These are phyloP conservation scores for Lodderomyces beijingensis DNA, from an alignment of 1,139 yeast species.

Conservation along the genomic window DNA sequence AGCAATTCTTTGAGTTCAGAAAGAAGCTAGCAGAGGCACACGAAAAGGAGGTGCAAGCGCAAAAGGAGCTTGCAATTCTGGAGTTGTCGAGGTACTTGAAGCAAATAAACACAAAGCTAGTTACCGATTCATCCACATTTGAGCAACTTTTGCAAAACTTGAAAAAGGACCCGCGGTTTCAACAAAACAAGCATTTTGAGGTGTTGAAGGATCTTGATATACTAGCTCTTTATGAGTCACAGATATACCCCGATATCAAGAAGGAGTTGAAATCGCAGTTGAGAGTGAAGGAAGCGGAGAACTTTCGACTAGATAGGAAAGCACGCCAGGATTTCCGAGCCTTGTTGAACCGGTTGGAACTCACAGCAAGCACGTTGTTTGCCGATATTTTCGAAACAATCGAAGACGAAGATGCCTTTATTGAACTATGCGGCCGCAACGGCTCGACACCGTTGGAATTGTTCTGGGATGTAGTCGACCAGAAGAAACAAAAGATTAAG, in stretches of 20 bases:
- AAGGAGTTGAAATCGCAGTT: conserved; percentile 32
- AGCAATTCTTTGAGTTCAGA: conserved; percentile 50
- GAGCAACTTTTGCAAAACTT: conserved; percentile 36
- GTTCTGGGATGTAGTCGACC: conserved; percentile 73
- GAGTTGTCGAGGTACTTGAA: conserved; percentile 50
- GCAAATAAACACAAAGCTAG: conserved; percentile 29
- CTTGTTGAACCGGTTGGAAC: conserved; percentile 36
- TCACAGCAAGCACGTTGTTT: conserved; percentile 60
- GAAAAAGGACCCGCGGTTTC: conserved; percentile 47
- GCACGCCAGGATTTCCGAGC: conserved; percentile 58
- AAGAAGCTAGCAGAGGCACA: conserved; percentile 35
- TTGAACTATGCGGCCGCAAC: conserved; percentile 63
- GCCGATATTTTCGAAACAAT: conserved; percentile 48
- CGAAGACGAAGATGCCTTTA: conserved; percentile 55
- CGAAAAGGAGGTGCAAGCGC: conserved; percentile 23
- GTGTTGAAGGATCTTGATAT: conserved; percentile 57
- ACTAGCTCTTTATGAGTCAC: conserved; percentile 47
- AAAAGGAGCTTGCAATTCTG: conserved; percentile 45
- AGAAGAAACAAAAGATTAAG: conserved; percentile 50
- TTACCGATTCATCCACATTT: conserved; percentile 39
- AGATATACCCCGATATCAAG: conserved; percentile 39
- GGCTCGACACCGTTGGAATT: conserved; percentile 81
- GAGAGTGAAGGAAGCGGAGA: conserved; percentile 30
- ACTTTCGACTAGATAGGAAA: conserved; percentile 55
- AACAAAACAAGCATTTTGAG: conserved; percentile 55